Conservation (phyloP, 805 yeast genomes). For the Spathaspora passalidarum region DNA sequence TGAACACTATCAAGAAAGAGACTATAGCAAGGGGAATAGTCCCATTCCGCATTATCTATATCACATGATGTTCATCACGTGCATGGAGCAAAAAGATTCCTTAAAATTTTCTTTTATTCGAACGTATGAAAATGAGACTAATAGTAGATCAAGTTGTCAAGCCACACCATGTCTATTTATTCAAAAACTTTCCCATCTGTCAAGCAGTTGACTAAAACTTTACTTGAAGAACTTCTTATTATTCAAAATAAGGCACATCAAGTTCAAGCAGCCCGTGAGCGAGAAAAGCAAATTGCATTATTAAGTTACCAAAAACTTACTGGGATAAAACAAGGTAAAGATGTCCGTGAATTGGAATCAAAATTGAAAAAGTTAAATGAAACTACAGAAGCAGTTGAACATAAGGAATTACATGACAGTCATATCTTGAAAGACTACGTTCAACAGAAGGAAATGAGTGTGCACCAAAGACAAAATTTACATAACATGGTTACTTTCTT, state of each 20-base stretch:
- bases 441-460: constrained; percentile 5
- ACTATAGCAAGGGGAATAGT: too few relatives aligned
- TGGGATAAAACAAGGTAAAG: constrained; percentile 28
- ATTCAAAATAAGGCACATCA: constrained; percentile 34
- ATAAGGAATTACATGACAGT: neutral
- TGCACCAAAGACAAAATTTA: constrained; percentile 35
- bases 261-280: constrained; percentile 36
- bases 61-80: too few relatives aligned
- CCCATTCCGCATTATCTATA: too few relatives aligned
- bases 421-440: neutral
- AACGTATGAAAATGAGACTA: neutral
- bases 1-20: too few relatives aligned
- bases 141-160: neutral
- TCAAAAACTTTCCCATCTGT: constrained; percentile 8
- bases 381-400: neutral
- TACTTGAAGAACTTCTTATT: constrained; percentile 39
- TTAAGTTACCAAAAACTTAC: constrained; percentile 49
- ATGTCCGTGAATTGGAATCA: constrained; percentile 29
- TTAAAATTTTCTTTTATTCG: too few relatives aligned
- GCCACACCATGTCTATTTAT: constrained; percentile 6
- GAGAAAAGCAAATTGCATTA: constrained; percentile 44
- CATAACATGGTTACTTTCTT: constrained; percentile 62
- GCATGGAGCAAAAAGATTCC: too few relatives aligned
- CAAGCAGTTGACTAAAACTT: constrained; percentile 16
- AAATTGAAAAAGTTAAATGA: constrained; percentile 13